Conservation (phyloP, 805 yeast species). For the Metschnikowia gelsemii region DNA sequence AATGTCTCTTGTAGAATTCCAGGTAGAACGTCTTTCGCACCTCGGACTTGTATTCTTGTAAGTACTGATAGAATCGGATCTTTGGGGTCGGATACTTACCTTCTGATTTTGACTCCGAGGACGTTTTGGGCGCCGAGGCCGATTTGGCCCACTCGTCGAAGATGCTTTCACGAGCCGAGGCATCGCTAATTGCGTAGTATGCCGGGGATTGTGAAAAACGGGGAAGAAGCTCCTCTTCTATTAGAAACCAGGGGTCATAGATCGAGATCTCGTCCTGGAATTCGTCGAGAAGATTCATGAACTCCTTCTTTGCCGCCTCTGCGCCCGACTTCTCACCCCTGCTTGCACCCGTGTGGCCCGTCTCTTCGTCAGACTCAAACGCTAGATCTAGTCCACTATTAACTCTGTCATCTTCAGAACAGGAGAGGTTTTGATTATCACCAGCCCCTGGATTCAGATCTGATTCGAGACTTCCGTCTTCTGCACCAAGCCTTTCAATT, state of each 20-base stretch:
- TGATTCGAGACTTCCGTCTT: too few relatives aligned
- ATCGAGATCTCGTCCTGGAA: slow-evolving; percentile 27
- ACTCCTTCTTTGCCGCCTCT: slow-evolving; percentile 17
- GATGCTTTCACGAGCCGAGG: slow-evolving; percentile 16
- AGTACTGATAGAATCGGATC: slow-evolving; percentile 23
- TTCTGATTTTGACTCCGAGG: too few relatives aligned
- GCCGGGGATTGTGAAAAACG: slow-evolving; percentile 30
- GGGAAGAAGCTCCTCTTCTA: slow-evolving; percentile 35
- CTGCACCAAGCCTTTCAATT: background rate
- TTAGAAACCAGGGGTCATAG: slow-evolving; percentile 39
- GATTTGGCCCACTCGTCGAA: slow-evolving; percentile 17
- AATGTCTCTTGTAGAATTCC: slow-evolving; percentile 27
- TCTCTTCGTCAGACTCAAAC: slow-evolving; percentile 17
- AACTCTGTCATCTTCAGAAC: slow-evolving; percentile 3
- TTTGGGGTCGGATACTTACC: slow-evolving; percentile 24
- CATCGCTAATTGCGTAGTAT: slow-evolving; percentile 26
- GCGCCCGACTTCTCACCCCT: too few relatives aligned
- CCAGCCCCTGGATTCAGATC: background rate
- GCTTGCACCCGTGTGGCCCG: too few relatives aligned
- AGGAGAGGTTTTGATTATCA: slow-evolving; percentile 3
- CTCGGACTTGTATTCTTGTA: slow-evolving; percentile 32
- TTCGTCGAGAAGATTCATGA: slow-evolving; percentile 27
- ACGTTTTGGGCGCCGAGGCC: too few relatives aligned
- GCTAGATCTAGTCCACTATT: slow-evolving; percentile 20
- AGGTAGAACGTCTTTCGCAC: slow-evolving; percentile 27